Evolutionary conservation across 345 rosid species (phyloP), one percentile per base, ranked within the genome.

Genomic region (Raphanus sativus): DNA sequence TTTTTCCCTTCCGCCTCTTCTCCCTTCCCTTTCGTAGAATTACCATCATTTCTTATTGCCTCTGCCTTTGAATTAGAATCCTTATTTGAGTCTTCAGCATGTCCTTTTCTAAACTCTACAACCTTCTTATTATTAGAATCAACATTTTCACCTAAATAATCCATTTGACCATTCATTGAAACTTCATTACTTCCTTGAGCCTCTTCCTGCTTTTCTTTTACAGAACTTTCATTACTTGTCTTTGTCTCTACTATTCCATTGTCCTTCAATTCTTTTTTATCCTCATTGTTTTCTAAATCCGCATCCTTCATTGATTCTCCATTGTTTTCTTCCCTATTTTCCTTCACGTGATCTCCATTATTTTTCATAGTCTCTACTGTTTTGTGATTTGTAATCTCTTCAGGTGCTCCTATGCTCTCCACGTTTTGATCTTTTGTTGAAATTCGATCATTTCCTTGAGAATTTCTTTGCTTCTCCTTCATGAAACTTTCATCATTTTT

Each of bases 1-100:
- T 10, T 30, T 12, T 6, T 61, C 38, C 1, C 74, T 60, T 69
- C 64, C 15, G 65, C 21, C 32, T 66, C 66, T 66, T 55, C 78
- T 16, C 29, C 10, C 7, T 56, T 66, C 16, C 52, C 28, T 2
- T 63, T 34, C 12, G 2, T 74, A 1, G 56, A 54, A 54, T 15
- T 55, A 25, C 38, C 71, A 45, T 42, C 10, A 52, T 34, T 54
- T 55, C 55, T 21, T 1, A 29, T 58, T 0, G 17, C 56, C 2
- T 56, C 52, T 17, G 16, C 48, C 11, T 67, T 26, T 2, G 67
- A 12, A 1, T 17, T 75, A 58, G 8, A 24, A 9, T 59, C 52
- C 1, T 17, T 59, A 12, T 15, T 60, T n/a, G 61, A 59, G 4
- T 67, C 36, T 60, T 33, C 28, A 54, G 2, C 21, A 28, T 32